Conservation (phyloP, 2,329 filamentous ascomycete genomes). For the Sporothrix curviconia region DNA sequence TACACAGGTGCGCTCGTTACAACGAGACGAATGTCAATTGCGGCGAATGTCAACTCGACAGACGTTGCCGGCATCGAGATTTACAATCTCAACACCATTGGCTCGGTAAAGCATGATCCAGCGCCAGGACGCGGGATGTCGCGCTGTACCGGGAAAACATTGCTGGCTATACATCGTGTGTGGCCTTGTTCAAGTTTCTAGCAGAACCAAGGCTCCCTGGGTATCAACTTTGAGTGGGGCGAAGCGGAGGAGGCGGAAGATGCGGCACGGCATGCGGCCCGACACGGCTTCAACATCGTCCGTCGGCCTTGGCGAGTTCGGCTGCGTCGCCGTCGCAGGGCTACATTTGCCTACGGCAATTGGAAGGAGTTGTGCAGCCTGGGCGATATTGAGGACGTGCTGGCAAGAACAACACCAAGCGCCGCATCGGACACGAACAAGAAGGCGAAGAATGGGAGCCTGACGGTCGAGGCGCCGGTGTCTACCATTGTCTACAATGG, state of each 20-base stretch:
- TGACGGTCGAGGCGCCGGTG: not conserved
- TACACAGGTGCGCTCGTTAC: conserved; percentile 28
- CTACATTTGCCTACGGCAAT: conserved; percentile 15
- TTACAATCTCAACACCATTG: conserved; percentile 43
- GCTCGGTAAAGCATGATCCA: conserved; percentile 22
- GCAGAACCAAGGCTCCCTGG: conserved; percentile 15
- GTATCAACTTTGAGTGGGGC: not conserved
- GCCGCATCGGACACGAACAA: not conserved
- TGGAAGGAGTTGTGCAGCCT: conserved; percentile 13
- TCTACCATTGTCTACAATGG: not conserved
- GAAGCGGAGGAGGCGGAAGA: not conserved
- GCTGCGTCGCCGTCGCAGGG: not conserved
- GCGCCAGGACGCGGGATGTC: conserved; percentile 17
- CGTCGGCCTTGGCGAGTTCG: not conserved
- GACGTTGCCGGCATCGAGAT: conserved; percentile 24
- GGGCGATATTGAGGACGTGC: not conserved
- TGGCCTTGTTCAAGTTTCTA: conserved; percentile 22
- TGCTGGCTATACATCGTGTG: conserved; percentile 22
- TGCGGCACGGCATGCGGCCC: too few relatives aligned
- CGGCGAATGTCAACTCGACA: not conserved
- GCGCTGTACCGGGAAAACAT: conserved; percentile 19
- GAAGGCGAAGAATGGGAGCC: too few relatives aligned
- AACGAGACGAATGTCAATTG: conserved; percentile 1
- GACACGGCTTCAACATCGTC: not conserved
- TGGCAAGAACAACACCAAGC: too few relatives aligned